Evolutionary conservation across 306 rosid species (phyloP), one percentile per base, ranked within the genome.

Genomic region (Astragalus glycyphyllos): DNA sequence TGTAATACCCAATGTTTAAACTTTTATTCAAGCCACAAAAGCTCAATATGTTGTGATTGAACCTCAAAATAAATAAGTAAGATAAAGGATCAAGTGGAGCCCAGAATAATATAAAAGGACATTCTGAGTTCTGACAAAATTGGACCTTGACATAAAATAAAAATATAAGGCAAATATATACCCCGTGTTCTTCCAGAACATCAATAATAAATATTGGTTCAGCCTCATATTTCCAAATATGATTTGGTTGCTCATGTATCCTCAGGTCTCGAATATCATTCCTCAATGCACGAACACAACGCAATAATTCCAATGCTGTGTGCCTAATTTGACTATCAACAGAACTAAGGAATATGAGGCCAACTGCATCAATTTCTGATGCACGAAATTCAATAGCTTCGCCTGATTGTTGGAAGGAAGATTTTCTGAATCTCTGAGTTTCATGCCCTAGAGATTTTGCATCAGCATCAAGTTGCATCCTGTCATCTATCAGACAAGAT

Each of bases 181-280:
- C 99, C 97, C 97, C 99, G 79, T 95, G 97, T 81, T 95, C 99
- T 82, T 95, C 99, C 74, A 95, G 80, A 76, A 95, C 99, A 73
- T 95, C 99, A 69, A 95, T 86, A 17, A 95, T 80, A 86, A 89
- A 91, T 82, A 95, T 95, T 65, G 96, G 96, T 72, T 95, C 99
- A 26, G 91, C 92, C 71, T 91, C 99, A 81, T 86, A 89, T 82
- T 76, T 95, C 63, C 81, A 67, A 85, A 53, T 77, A 68, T 87
- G 80, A 67, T 89, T 91, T 46, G 92, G 84, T 44, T 82, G 96
- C 34, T 82, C 90, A 40, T 75, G 88, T 23, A 86, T 58, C 72
- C 81, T 83, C 73, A 89, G 86, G 71, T 87, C 89, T 69, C 86
- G 81, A 75, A 95, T 86, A 80, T 95, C 97, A 86, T 89, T 91